phyloP scores from a whole-genome alignment of 1,284 basidiomycete genomes.

The Moniliella sp. region DNA sequence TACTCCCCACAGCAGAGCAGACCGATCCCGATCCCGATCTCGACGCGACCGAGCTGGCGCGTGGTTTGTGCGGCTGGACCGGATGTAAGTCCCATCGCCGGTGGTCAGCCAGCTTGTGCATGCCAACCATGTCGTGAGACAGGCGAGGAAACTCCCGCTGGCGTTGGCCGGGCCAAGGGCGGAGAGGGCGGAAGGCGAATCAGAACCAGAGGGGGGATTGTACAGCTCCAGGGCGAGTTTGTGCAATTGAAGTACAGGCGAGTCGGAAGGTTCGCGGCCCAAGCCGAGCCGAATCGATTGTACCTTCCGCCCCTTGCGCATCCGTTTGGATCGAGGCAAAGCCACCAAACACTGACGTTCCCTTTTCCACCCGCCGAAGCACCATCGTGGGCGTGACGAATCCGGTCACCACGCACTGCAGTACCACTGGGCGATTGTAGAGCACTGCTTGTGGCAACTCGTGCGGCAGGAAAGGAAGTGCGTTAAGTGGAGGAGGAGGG shows the following conservation, averaged over 20 bases:
- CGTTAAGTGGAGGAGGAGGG: conserved; percentile 70
- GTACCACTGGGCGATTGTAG: conserved; percentile 82
- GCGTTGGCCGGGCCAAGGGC: conserved; percentile 4
- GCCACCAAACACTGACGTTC: conserved; percentile 68
- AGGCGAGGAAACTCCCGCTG: conserved; percentile 21
- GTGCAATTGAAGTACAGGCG: conserved; percentile 77
- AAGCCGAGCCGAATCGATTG: conserved; percentile 79
- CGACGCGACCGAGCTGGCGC: too few relatives aligned
- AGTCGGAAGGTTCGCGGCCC: too few relatives aligned
- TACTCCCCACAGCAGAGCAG: too few relatives aligned
- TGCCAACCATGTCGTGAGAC: conserved; percentile 20
- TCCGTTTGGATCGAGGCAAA: conserved; percentile 47
- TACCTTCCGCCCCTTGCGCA: conserved; percentile 48
- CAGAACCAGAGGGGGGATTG: conserved; percentile 8
- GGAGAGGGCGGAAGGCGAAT: neutral
- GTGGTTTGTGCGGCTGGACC: too few relatives aligned
- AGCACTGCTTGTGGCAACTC: conserved; percentile 41
- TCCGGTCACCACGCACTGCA: conserved; percentile 80
- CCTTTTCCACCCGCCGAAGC: conserved; percentile 76
- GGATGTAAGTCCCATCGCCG: too few relatives aligned
- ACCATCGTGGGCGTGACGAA: conserved; percentile 76
- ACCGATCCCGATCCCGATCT: too few relatives aligned
- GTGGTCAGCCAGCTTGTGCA: conserved; percentile 19
- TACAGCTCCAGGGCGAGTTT: conserved; percentile 36
- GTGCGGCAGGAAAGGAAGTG: conserved; percentile 46